Evolutionary conservation across 805 yeast species (phyloP).

Genomic region (Saccharomycopsis sp.): DNA sequence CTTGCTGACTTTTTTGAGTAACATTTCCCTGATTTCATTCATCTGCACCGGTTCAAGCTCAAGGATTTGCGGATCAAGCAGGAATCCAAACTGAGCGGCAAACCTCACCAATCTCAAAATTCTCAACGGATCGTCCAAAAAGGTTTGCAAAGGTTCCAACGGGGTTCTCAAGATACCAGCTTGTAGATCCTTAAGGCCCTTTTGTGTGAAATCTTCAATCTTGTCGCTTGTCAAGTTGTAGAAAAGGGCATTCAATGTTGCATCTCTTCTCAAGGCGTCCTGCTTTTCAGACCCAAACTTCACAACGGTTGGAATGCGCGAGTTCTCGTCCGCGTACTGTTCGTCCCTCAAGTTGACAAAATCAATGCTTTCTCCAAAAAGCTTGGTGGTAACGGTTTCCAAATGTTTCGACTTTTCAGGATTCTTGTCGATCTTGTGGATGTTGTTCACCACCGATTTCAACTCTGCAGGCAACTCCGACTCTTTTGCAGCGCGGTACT

Average conservation of each 20-base stretch:
- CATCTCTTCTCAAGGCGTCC: constrained; percentile 91
- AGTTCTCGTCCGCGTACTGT: constrained; percentile 60
- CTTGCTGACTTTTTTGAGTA: constrained; percentile 69
- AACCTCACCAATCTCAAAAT: constrained; percentile 80
- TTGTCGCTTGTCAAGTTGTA: constrained; percentile 61
- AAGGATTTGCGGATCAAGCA: constrained; percentile 59
- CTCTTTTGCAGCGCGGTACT: too few species aligned
- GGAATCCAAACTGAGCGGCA: constrained; percentile 68
- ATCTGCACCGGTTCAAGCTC: constrained; percentile 25
- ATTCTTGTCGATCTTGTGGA: constrained; percentile 77
- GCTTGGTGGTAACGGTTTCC: constrained; percentile 89
- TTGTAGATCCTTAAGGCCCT: constrained; percentile 65
- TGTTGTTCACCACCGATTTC: constrained; percentile 9
- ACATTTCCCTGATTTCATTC: constrained; percentile 40
- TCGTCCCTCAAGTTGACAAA: constrained; percentile 89
- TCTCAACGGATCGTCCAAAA: constrained; percentile 88
- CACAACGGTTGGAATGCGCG: constrained; percentile 71
- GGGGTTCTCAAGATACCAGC: constrained; percentile 80
- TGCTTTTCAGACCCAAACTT: constrained; percentile 83
- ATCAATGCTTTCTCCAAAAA: constrained; percentile 81
- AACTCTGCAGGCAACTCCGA: constrained; percentile 8
- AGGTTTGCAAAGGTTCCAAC: constrained; percentile 73
- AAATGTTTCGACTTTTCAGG: constrained; percentile 95
- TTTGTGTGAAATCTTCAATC: constrained; percentile 79
- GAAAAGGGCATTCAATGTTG: constrained; percentile 87